Conservation (phyloP, 2,329 filamentous ascomycete species). For the Emergomyces africanus region DNA sequence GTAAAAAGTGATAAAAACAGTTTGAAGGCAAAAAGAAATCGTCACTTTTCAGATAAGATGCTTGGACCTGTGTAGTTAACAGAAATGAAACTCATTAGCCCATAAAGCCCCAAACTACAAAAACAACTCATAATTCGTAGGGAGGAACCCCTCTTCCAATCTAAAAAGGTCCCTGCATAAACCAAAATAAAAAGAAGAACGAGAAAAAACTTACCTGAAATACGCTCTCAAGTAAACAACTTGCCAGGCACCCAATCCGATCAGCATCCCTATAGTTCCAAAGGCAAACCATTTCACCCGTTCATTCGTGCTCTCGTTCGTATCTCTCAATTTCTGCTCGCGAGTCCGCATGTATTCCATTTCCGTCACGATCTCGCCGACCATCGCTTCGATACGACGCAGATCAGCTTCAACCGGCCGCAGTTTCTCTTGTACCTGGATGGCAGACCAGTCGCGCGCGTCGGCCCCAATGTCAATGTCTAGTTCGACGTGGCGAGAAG, state of each 20-base stretch:
- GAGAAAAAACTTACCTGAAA: conserved; percentile 54
- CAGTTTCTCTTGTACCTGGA: conserved; percentile 93
- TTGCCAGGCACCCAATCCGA: conserved; percentile 90
- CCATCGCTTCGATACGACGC: conserved; percentile 80
- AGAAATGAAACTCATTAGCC: background rate
- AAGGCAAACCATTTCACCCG: conserved; percentile 98
- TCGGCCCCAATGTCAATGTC: conserved; percentile 95
- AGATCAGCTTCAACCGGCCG: conserved; percentile 95
- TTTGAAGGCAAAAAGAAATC: background rate
- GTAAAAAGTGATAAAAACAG: background rate
- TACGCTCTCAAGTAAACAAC: conserved; percentile 95
- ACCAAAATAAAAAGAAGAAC: background rate
- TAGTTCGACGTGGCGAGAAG: conserved; percentile 66
- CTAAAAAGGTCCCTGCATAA: background rate
- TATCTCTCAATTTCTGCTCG: conserved; percentile 94
- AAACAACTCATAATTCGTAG: background rate
- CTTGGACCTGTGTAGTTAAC: conserved; percentile 43
- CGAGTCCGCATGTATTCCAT: conserved; percentile 88
- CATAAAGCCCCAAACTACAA: background rate
- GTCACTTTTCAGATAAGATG: conserved; percentile 46
- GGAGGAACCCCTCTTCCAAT: conserved; percentile 1
- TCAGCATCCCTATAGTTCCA: conserved; percentile 78
- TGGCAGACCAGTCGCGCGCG: conserved; percentile 94
- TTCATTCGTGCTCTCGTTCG: conserved; percentile 98
- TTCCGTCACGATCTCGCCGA: conserved; percentile 75